Percentiles rank a stretch among this genome's conserved stretches.
Conservation (phyloP, 805 yeast genomes). For the Lachancea meyersii region DNA sequence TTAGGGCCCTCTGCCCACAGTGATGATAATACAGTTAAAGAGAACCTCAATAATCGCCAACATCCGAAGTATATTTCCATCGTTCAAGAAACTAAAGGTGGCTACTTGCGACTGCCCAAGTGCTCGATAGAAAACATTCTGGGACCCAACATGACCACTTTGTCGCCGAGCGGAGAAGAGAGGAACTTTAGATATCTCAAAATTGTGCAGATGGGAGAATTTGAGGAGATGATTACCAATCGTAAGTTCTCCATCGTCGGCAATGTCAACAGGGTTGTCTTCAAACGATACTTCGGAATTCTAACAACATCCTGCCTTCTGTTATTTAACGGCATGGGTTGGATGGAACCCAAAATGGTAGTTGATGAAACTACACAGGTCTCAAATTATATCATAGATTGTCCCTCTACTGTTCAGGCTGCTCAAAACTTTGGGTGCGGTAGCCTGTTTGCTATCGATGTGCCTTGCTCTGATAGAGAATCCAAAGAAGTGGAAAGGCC, state of each 20-base stretch:
- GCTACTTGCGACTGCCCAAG: slow-evolving; percentile 30
- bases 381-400: slow-evolving; percentile 32
- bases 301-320: slow-evolving; percentile 46
- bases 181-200: slow-evolving; percentile 18
- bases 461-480: neutral
- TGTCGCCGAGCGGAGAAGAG: slow-evolving; percentile 9
- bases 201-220: slow-evolving; percentile 31
- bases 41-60: neutral
- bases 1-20: neutral
- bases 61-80: slow-evolving; percentile 11
- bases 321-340: slow-evolving; percentile 38
- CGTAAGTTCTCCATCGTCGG: slow-evolving; percentile 32
- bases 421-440: slow-evolving; percentile 14
- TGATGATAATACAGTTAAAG: neutral
- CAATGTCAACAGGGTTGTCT: slow-evolving; percentile 23
- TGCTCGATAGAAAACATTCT: slow-evolving; percentile 23
- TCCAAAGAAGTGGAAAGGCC: neutral
- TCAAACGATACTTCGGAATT: slow-evolving; percentile 44
- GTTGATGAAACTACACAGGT: slow-evolving; percentile 18
- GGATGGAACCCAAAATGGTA: slow-evolving; percentile 26
- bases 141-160: slow-evolving; percentile 22
- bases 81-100: slow-evolving; percentile 29
- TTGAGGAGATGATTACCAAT: slow-evolving; percentile 35
- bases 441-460: slow-evolving; percentile 19
- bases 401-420: slow-evolving; percentile 16